phyloP scores from a whole-genome alignment of 495 filamentous ascomycete species.

The Hyaloscypha finlandica region DNA sequence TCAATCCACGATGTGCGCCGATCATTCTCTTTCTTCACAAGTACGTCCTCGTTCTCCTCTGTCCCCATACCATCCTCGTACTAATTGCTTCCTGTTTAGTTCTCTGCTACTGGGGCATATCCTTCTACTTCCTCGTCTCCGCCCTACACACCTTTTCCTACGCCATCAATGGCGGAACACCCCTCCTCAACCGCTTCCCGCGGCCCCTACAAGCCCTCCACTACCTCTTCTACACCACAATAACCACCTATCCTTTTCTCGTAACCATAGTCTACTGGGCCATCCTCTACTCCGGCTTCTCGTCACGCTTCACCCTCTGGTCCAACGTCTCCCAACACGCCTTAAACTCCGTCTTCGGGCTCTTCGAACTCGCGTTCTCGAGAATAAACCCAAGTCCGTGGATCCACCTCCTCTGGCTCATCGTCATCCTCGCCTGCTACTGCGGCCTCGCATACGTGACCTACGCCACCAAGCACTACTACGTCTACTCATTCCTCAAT shows the following conservation, averaged over 20 bases:
- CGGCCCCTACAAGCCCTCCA: conserved; percentile 65
- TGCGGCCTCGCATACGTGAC: conserved; percentile 75
- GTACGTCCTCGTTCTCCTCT: conserved; percentile 2
- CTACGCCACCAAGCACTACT: conserved; percentile 66
- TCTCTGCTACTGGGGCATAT: conserved; percentile 75
- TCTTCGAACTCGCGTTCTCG: conserved; percentile 71
- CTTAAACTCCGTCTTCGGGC: conserved; percentile 69
- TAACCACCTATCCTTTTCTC: conserved; percentile 70
- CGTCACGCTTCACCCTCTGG: conserved; percentile 56
- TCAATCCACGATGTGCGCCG: conserved; percentile 37
- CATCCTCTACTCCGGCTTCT: conserved; percentile 55
- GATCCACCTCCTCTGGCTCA: conserved; percentile 56
- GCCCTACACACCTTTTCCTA: conserved; percentile 69
- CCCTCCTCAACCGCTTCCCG: conserved; percentile 64
- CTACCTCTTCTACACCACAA: conserved; percentile 62
- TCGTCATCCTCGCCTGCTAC: conserved; percentile 69
- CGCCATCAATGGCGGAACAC: conserved; percentile 51
- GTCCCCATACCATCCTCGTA: background rate
- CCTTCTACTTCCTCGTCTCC: conserved; percentile 71
- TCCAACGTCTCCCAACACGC: conserved; percentile 74
- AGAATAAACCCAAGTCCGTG: conserved; percentile 59
- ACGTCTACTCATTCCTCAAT: conserved; percentile 75
- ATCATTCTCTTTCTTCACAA: conserved; percentile 78
- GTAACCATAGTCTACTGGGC: conserved; percentile 68
- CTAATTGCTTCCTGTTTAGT: conserved; percentile 39